Evolutionary conservation across 2,329 filamentous ascomycete species (phyloP).

Genomic region (Penicillium aurantiogriseum): DNA sequence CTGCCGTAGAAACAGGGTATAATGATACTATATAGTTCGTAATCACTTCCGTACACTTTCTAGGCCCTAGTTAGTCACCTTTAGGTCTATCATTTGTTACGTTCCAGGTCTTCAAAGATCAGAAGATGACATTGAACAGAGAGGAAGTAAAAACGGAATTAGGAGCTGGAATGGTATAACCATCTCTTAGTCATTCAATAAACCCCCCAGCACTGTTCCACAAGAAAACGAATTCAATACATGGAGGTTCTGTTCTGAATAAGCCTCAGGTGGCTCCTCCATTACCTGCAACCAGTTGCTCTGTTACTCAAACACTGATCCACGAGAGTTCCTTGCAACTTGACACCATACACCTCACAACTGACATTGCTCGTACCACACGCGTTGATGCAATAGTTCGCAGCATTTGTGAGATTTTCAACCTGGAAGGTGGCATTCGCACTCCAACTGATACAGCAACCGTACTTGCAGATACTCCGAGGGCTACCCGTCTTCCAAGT

Average conservation of each 20-base stretch:
- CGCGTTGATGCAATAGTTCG: neutral
- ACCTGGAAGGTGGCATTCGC: neutral
- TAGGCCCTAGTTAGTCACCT: too few relatives aligned
- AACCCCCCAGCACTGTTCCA: neutral
- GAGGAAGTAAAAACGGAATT: too few relatives aligned
- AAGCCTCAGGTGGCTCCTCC: neutral
- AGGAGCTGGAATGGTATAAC: neutral
- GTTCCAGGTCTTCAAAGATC: too few relatives aligned
- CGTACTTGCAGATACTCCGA: neutral
- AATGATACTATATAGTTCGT: too few relatives aligned
- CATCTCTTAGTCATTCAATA: neutral
- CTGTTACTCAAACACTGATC: neutral
- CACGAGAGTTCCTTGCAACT: neutral
- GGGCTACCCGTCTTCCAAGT: neutral
- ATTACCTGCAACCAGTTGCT: neutral
- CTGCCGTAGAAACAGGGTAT: too few relatives aligned
- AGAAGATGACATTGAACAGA: too few relatives aligned
- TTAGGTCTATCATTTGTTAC: too few relatives aligned
- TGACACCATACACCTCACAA: neutral
- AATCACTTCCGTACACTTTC: too few relatives aligned
- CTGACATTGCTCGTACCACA: neutral
- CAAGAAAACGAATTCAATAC: neutral
- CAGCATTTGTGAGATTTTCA: neutral
- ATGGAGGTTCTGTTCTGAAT: neutral
- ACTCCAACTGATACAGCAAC: neutral